Percentiles rank a stretch among this genome's conserved stretches.
Evolutionary conservation across 169 alveolate species (phyloP).

Genomic region (Eimeria necatrix): DNA sequence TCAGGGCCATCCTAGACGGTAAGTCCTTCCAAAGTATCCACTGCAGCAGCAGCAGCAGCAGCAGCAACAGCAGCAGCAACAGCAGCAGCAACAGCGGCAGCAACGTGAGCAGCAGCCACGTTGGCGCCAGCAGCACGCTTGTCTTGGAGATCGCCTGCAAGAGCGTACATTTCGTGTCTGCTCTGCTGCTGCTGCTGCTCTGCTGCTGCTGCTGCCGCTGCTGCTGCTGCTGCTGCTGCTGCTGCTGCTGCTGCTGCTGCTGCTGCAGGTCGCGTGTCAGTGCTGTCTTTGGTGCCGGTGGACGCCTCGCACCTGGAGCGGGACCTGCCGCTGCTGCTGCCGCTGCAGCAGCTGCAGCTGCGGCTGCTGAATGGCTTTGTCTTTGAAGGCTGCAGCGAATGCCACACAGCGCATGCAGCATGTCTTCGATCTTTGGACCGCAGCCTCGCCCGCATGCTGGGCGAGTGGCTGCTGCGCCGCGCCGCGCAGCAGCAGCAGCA

Average conservation of each 20-base stretch:
- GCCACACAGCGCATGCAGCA: constrained; percentile 11
- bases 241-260: not conserved
- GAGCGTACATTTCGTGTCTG: too few species aligned
- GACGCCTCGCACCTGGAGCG: constrained; percentile 15
- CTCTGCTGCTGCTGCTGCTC: not conserved
- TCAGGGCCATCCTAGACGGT: not conserved
- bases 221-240: not conserved
- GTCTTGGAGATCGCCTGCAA: too few species aligned
- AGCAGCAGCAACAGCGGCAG: not conserved
- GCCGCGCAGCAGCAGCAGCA: constrained; percentile 33
- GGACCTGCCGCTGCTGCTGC: constrained; percentile 2
- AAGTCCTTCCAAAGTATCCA: not conserved
- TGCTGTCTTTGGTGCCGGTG: constrained; percentile 10
- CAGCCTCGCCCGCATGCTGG: not conserved
- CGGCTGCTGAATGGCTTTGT: constrained; percentile 31
- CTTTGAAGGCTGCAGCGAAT: constrained; percentile 10
- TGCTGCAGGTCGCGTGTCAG: not conserved
- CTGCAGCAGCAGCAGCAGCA: too few species aligned
- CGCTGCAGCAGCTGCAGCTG: constrained; percentile 28
- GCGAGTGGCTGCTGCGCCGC: constrained; percentile 15
- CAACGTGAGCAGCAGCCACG: not conserved
- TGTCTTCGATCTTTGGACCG: constrained; percentile 2
- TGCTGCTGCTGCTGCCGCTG: not conserved
- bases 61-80: too few species aligned
- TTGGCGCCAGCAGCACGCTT: too few species aligned